Evolutionary conservation across 2,329 filamentous ascomycete species (phyloP).

Genomic region (Claviceps sp.): DNA sequence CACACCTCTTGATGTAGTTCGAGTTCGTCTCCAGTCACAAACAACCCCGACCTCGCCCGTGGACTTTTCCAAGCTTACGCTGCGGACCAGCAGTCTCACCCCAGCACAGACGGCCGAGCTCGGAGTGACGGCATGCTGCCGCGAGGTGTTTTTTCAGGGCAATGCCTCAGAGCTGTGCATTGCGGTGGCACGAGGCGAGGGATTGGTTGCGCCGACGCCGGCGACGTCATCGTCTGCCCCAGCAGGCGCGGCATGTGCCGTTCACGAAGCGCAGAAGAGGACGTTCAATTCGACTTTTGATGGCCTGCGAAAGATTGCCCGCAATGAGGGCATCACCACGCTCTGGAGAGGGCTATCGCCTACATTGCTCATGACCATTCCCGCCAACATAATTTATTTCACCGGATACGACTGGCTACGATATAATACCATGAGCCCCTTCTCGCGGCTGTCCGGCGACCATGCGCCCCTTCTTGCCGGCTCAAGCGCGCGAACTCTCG

Average conservation of each 20-base stretch:
- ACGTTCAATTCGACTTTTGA: slow-evolving; percentile 87
- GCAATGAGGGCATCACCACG: slow-evolving; percentile 76
- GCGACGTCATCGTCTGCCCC: slow-evolving; percentile 30
- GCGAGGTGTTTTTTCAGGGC: slow-evolving; percentile 93
- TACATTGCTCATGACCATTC: slow-evolving; percentile 85
- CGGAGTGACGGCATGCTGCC: slow-evolving; percentile 86
- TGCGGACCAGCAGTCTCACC: slow-evolving; percentile 45
- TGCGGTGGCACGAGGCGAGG: slow-evolving; percentile 45
- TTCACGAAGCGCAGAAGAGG: slow-evolving; percentile 71
- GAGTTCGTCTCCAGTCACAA: slow-evolving; percentile 87
- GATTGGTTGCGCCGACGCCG: slow-evolving; percentile 22
- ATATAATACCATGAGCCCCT: slow-evolving; percentile 57
- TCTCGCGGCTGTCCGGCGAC: slow-evolving; percentile 50
- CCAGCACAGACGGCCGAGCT: slow-evolving; percentile 66
- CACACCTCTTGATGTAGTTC: slow-evolving; percentile 91
- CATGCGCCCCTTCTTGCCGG: slow-evolving; percentile 75
- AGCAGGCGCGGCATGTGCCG: slow-evolving; percentile 52
- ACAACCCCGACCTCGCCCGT: slow-evolving; percentile 33
- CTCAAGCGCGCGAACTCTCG: slow-evolving; percentile 61
- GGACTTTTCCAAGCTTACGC: slow-evolving; percentile 41
- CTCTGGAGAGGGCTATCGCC: slow-evolving; percentile 92
- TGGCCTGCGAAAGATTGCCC: slow-evolving; percentile 83
- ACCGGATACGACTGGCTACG: slow-evolving; percentile 95
- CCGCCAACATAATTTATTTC: slow-evolving; percentile 96
- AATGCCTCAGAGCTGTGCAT: slow-evolving; percentile 73